These are phyloP conservation scores for Ustanciosporium gigantosporum DNA, from an alignment of 1,284 basidiomycete species.

Conservation along the genomic window DNA sequence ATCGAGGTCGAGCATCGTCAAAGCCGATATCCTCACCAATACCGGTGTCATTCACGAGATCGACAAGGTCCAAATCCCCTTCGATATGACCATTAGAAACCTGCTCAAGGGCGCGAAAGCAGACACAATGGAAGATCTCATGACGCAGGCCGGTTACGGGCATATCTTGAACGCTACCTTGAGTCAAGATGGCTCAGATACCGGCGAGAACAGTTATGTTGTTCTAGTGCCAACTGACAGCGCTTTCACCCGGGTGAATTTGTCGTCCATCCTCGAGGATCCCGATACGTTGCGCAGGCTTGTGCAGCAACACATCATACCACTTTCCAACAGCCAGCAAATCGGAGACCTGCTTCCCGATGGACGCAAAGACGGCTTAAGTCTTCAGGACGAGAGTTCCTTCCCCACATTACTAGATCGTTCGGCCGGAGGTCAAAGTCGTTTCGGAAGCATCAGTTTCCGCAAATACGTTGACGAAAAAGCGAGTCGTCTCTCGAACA, in stretches of 20 bases:
- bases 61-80: constrained; percentile 80
- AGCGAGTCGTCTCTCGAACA: constrained; percentile 1
- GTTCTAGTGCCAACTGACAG: constrained; percentile 87
- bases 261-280: constrained; percentile 73
- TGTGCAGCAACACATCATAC: constrained; percentile 87
- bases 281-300: constrained; percentile 67
- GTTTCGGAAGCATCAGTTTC: constrained; percentile 48
- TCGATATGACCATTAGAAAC: constrained; percentile 78
- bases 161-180: constrained; percentile 84
- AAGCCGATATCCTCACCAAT: constrained; percentile 72
- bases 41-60: constrained; percentile 92
- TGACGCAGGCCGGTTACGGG: constrained; percentile 67
- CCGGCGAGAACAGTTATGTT: constrained; percentile 16
- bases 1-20: constrained; percentile 46
- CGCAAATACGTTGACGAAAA: constrained; percentile 14
- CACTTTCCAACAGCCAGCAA: constrained; percentile 61
- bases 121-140: constrained; percentile 79
- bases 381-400: constrained; percentile 29
- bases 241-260: constrained; percentile 85
- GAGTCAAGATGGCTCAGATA: constrained; percentile 1
- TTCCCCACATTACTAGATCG: constrained; percentile 49
- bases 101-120: constrained; percentile 81
- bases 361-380: constrained; percentile 23
- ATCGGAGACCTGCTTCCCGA: constrained; percentile 21
- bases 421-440: constrained; percentile 38